Base-by-base conservation (phyloP, 163 green algal species). In the Scenedesmus sp. region DNA sequence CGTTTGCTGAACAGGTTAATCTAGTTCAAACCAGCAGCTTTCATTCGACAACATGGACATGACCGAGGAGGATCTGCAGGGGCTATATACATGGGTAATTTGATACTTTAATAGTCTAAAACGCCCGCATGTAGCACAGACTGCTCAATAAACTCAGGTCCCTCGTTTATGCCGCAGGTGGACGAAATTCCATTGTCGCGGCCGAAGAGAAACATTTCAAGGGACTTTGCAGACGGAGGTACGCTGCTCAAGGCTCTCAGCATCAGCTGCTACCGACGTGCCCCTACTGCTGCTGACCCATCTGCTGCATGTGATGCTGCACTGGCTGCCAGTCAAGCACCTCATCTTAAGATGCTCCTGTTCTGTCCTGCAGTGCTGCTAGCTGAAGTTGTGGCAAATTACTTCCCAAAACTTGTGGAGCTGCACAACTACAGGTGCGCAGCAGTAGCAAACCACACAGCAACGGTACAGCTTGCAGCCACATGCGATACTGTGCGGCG, bases 401-500 rank as follows among this genome's bases (percentile, higher is more conserved):
- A 96, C 94, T 97, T 96, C 72, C 97, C 98, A 3, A 97, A 95
- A 88, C 87, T 99, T 18, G 97, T 99, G 78, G 96, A 99, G 87
- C 94, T 99, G 68, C 98, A 99, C 94, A 99, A 99, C 94, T 99
- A 99, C 96, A 98, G 95, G 93, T 97, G 44, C 33, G 91, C n/a
- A 18, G 33, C 73, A 51, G 70, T 46, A 82, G 73, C 24, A 56
- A 26, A 7, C 51, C 0, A 70, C 20, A 9, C 51, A 61, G 26
- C 83, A 88, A 35, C 49, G 15, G 49, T 22, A 76, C 59, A 35
- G 65, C 65, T 37, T 76, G 65, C 65, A 76, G 26, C 30, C 12
- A 51, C 37, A 56, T 78, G 56, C 43, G 42, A 30, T 18, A 65
- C 9, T 81, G 72, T 2, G 83, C 26, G 37, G 85, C 1, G 13